Evolutionary conservation across 73 alveolate species (phyloP).

Genomic region (Blepharisma stoltei): DNA sequence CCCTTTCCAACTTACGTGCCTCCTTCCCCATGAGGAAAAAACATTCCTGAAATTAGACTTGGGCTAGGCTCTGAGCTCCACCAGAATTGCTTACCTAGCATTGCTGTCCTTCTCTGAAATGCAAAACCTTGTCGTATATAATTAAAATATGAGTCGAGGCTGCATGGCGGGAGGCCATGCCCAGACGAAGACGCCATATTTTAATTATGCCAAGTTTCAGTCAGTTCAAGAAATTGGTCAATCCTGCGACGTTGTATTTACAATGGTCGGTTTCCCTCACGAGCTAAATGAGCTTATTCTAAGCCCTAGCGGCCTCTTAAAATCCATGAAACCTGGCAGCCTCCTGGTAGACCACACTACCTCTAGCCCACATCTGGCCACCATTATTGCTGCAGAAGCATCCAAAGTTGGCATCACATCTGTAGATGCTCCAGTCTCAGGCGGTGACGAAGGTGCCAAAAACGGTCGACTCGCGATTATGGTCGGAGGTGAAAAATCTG

Average conservation of each 20-base stretch:
- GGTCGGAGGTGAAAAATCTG: constrained; percentile 81
- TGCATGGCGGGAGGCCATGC: no score
- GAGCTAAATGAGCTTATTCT: constrained; percentile 79
- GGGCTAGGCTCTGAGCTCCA: no score
- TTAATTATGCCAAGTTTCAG: constrained; percentile 33
- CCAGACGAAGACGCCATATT: no score
- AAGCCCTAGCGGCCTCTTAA: constrained; percentile 67
- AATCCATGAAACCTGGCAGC: constrained; percentile 70
- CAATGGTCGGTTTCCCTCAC: constrained; percentile 89
- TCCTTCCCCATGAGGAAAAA: no score
- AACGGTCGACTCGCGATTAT: constrained; percentile 76
- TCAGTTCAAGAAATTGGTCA: constrained; percentile 66
- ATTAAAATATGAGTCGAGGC: no score
- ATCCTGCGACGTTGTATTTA: constrained; percentile 67
- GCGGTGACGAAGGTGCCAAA: constrained; percentile 92
- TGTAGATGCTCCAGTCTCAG: constrained; percentile 92
- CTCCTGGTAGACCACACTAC: constrained; percentile 84
- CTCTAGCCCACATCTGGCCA: constrained; percentile 76
- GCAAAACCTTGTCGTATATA: no score
- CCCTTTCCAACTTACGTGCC: no score
- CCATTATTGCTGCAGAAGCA: constrained; percentile 58
- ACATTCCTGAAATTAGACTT: no score
- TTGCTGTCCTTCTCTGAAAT: no score
- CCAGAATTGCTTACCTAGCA: no score
- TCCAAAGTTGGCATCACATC: constrained; percentile 47